Evolutionary conservation across 176 grass and related monocot genomes (phyloP), one percentile per base, ranked within the genome.

Genomic region (Oryza rufipogon): DNA sequence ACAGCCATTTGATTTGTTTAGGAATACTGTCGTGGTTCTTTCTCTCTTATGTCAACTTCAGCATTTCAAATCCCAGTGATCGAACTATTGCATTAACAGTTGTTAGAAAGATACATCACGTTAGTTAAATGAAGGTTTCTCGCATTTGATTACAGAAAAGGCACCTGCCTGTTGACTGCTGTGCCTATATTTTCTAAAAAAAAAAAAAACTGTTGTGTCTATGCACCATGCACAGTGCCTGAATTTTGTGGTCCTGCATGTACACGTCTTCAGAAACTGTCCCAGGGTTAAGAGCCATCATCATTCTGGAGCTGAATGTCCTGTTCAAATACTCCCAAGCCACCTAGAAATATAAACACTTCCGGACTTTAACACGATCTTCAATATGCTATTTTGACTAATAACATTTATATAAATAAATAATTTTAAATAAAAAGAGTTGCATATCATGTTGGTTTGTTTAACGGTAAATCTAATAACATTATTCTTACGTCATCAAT

Each of bases 31-130:
- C 25, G 26, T 28, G 7, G 73, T 48, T 45, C 30, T 47, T 58
- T 82, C 36, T 82, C 36, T 80, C 20, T 78, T 74, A 52, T 56
- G 68, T 83, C 68, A 78, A 83, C 74, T 83, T 74, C 74, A 48
- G 22, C 71, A 9, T 65, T 77, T 56, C 33, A 66, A 65, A 56
- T 20, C 34, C 9, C 13, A 58, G 5, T 58, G 14, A 63, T 34
- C 48, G 8, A 44, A 32, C 17, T 28, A 51, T 54, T 7, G 13
- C 25, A 36, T 67, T 68, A n/a, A 22, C 56, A 61, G 7, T 61
- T 19, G 15, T 54, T 54, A 54, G 15, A 54, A 54, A 54, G 51
- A 54, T 19, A 22, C 56, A 9, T 22, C 2, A 7, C 20, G 20
- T 61, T 61, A 61, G 20, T 61, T 61, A 61, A 64, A 32, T 12